Base-by-base conservation (phyloP, 2,329 filamentous ascomycete genomes). In the Harringtonia aguacate region DNA sequence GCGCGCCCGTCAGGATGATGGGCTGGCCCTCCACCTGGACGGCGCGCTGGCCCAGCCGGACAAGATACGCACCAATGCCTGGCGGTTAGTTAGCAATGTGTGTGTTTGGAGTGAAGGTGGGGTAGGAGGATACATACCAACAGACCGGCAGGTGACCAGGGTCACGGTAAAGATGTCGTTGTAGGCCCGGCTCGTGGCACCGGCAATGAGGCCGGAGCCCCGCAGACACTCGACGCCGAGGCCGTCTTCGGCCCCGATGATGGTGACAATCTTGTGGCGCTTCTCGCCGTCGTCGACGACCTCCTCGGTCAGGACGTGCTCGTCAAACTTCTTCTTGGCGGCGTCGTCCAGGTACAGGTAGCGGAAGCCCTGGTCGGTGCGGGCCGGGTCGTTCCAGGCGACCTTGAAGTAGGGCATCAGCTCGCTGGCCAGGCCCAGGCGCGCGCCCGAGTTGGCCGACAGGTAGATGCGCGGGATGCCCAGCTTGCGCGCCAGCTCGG, bases 111-210 rank as follows among this genome's bases (percentile, higher is more conserved):
- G 22, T 10, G 13, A 7, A 24, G 13, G n/a, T 15, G 12, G 4
- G 14, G 14, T 27, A 24, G 13, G 9, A 37, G n/a, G n/a, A 35
- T 45, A 65, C 69, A 65, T 70, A 82, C 92, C 92, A 61, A 98
- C 92, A 55, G 92, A 98, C 60, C 92, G 84, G 68, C 92, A 98
- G 50, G 92, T 98, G 50, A 98, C 92, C 53, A 98, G 74, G 18
- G 92, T 98, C 58, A 95, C 83, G 46, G 92, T 98, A 71, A 98
- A 98, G 63, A 98, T 95, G 62, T 98, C 92, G 59, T 95, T 90
- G 68, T 98, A 98, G 35, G 92, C 92, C 61, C 86, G 81, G 61
- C 89, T 95, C 30, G 92, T 98, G 57, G 90, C 90, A 73, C 92
- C 92, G 48, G 92, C 92, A 68, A 98, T 98, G 55, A 98, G 78